Conservation (phyloP, 2,329 filamentous ascomycete species). For the Colletotrichum liaoningense region DNA sequence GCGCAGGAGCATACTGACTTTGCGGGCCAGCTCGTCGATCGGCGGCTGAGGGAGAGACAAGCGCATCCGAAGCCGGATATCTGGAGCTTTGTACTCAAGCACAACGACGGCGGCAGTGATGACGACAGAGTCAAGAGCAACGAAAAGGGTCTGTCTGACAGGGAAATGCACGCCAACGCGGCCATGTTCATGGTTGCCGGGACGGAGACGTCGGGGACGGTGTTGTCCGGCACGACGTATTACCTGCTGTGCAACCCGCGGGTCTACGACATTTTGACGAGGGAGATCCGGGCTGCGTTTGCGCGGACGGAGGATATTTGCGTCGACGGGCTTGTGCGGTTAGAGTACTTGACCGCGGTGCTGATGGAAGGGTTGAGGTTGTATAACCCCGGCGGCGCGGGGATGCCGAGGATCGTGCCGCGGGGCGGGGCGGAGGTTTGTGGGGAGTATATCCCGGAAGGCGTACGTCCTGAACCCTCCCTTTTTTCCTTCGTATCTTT, state of each 20-base stretch:
- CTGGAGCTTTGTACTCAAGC: slow-evolving; percentile 26
- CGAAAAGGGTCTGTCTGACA: not conserved
- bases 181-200: slow-evolving; percentile 49
- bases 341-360: slow-evolving; percentile 53
- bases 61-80: slow-evolving; percentile 30
- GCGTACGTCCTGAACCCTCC: slow-evolving; percentile 42
- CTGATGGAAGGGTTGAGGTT: slow-evolving; percentile 54
- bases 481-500: too few relatives aligned
- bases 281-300: slow-evolving; percentile 54
- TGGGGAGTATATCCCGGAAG: slow-evolving; percentile 45
- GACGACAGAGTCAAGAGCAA: not conserved
- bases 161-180: slow-evolving; percentile 35
- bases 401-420: slow-evolving; percentile 43
- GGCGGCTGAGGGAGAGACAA: not conserved
- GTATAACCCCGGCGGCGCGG: slow-evolving; percentile 41
- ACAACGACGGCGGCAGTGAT: not conserved
- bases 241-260: slow-evolving; percentile 48
- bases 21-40: slow-evolving; percentile 22
- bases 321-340: slow-evolving; percentile 41
- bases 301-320: slow-evolving; percentile 49
- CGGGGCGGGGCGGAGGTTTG: slow-evolving; percentile 46
- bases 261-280: slow-evolving; percentile 42
- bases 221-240: slow-evolving; percentile 54
- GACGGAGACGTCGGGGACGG: slow-evolving; percentile 58
- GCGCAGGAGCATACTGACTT: slow-evolving; percentile 28